Base-by-base conservation (phyloP, 495 filamentous ascomycete genomes). In the Tuber melanosporum region DNA sequence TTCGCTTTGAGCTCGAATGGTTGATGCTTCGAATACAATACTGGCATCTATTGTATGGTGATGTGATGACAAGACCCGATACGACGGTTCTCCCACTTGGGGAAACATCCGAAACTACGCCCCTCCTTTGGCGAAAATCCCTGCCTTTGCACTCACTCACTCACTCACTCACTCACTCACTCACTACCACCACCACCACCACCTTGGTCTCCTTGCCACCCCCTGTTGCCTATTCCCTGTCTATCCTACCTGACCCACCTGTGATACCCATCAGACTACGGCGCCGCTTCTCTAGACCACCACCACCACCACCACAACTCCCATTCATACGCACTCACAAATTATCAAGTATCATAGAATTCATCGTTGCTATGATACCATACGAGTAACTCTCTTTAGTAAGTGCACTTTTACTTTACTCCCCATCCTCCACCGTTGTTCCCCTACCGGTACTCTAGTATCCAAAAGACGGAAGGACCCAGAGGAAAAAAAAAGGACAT, bases 311-410 rank as follows among this genome's bases (percentile, higher is more conserved):
- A 66, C 26, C 26, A 66, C 57, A 10, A 32, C 0, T 41, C 71
- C 70, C 77, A 73, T 77, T 71, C 77, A 79, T 76, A 80, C 26
- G 57, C 26, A 39, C 41, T 32, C 41, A 75, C 39, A 70, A 75
- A 72, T 76, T 71, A 41, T 52, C 66, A 74, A 32, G 41, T 71
- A 32, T 32, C 32, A 32, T 32, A 45, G 43, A 74, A 70, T 47
- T 42, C 15, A 36, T 62, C 14, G 52, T 32, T 62, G 47, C n/a
- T 32, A n/a, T n/a, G n/a, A n/a, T n/a, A 62, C 52, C 52, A 62
- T 62, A 32, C 32, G 32, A 32, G 32, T 32, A 32, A 62, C 52
- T 62, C 52, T n/a, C 52, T 57, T 14, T 10, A 62, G n/a, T 10
- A 62, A 32, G 52, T 62, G 52, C 52, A 62, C n/a, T 62, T 62